These are phyloP conservation scores for Hanseniaspora pseudoguilliermondii DNA, from an alignment of 805 yeast species.

Conservation along the genomic window DNA sequence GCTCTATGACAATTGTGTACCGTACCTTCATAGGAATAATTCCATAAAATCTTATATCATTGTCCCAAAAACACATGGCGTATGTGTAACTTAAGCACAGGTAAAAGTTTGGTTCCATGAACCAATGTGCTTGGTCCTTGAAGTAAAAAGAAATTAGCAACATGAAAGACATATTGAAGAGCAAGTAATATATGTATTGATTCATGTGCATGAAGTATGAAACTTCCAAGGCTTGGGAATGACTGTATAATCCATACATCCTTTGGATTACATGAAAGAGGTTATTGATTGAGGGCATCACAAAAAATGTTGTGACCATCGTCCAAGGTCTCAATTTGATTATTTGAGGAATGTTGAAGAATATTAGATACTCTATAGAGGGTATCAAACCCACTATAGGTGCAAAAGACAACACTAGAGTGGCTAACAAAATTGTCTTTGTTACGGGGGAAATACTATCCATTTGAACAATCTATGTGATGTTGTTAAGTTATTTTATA, in stretches of 20 bases:
- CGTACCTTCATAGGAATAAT: conserved; percentile 44
- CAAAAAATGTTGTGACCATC: conserved; percentile 5
- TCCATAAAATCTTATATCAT: conserved; percentile 40
- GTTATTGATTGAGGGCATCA: neutral
- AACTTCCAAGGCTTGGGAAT: conserved; percentile 8
- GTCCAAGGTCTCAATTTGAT: neutral
- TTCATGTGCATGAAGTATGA: neutral
- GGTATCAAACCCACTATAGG: neutral
- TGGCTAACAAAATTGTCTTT: conserved; percentile 34
- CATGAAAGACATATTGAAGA: conserved; percentile 6
- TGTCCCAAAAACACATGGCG: conserved; percentile 45
- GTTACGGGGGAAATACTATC: conserved; percentile 27
- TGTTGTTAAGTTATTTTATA: neutral
- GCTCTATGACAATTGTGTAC: conserved; percentile 35
- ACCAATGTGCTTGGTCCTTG: neutral
- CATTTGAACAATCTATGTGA: conserved; percentile 27
- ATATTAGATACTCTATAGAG: neutral
- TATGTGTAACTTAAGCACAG: conserved; percentile 41
- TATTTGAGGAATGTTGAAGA: neutral
- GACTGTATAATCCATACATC: conserved; percentile 5
- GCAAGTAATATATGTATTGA: conserved; percentile 4
- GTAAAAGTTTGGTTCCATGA: conserved; percentile 7
- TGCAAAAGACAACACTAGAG: neutral
- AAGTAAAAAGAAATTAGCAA: neutral
- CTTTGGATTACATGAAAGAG: neutral